Conservation (phyloP, 768 basidiomycete species). For the Leucocoprinus sp. region DNA sequence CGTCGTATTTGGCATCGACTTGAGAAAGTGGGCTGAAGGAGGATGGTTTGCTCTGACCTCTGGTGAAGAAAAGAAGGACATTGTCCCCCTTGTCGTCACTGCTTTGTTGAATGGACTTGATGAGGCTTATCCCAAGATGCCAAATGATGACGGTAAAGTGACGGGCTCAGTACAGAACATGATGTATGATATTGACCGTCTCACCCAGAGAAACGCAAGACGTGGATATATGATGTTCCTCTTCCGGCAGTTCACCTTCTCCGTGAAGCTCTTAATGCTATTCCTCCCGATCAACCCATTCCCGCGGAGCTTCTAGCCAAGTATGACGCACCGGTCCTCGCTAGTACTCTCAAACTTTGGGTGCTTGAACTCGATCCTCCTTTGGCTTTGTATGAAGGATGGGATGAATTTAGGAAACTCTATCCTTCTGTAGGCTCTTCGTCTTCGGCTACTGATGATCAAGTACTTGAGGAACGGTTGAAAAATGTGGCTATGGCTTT, state of each 20-base stretch:
- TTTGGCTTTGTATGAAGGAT: constrained; percentile 76
- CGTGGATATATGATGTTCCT: constrained; percentile 95
- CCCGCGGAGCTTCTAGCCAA: constrained; percentile 43
- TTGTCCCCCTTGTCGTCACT: constrained; percentile 65
- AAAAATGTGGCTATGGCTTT: constrained; percentile 55
- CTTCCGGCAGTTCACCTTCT: constrained; percentile 77
- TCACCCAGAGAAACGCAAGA: constrained; percentile 63
- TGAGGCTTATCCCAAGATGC: constrained; percentile 51
- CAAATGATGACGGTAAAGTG: constrained; percentile 46
- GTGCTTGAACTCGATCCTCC: constrained; percentile 87
- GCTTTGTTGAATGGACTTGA: constrained; percentile 57
- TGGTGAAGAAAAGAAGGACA: constrained; percentile 51
- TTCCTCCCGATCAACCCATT: constrained; percentile 52
- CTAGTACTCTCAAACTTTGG: constrained; percentile 83
- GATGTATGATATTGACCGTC: background rate
- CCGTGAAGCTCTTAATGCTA: constrained; percentile 72
- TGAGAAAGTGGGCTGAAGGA: constrained; percentile 85
- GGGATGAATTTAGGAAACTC: constrained; percentile 85
- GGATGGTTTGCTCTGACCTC: constrained; percentile 56
- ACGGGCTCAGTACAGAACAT: background rate
- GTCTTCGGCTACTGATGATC: constrained; percentile 41
- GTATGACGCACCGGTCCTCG: constrained; percentile 83
- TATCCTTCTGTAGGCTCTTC: constrained; percentile 68
- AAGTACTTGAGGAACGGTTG: constrained; percentile 47
- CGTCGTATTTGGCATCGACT: constrained; percentile 85